Evolutionary conservation across 441 rosid genomes (phyloP).

Genomic region (Croton setiger): DNA sequence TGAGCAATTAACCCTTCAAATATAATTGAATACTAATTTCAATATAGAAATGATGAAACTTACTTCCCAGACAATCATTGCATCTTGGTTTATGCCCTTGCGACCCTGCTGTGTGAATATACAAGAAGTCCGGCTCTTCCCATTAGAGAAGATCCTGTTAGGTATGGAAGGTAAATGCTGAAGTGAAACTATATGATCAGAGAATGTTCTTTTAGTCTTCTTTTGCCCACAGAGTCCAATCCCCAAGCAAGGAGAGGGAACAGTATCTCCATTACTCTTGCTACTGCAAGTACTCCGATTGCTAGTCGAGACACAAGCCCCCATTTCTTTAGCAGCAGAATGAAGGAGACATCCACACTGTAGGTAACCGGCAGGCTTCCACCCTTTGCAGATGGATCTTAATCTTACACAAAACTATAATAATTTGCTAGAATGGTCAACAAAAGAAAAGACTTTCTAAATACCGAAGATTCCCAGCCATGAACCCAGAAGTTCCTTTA

Average conservation of each 20-base stretch:
- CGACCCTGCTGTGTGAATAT: slow-evolving; percentile 98
- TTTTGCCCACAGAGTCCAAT: slow-evolving; percentile 57
- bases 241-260: slow-evolving; percentile 44
- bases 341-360: slow-evolving; percentile 30
- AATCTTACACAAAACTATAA: slow-evolving; percentile 34
- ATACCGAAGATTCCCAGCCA: slow-evolving; percentile 42
- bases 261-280: slow-evolving; percentile 68
- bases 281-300: slow-evolving; percentile 77
- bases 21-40: slow-evolving; percentile 4
- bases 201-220: slow-evolving; percentile 70
- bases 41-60: slow-evolving; percentile 31
- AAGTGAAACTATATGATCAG: slow-evolving; percentile 51
- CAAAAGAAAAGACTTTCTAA: slow-evolving; percentile 24
- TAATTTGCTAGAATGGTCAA: slow-evolving; percentile 36
- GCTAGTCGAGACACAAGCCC: slow-evolving; percentile 88
- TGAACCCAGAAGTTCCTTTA: slow-evolving; percentile 28
- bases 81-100: slow-evolving; percentile 97
- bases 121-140: slow-evolving; percentile 81
- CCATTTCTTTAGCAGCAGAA: slow-evolving; percentile 57
- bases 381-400: slow-evolving; percentile 40
- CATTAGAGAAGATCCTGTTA: slow-evolving; percentile 67
- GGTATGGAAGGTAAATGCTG: slow-evolving; percentile 70
- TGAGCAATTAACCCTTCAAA: slow-evolving; percentile 20
- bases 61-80: slow-evolving; percentile 99
- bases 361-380: slow-evolving; percentile 24